phyloP scores from a whole-genome alignment of 1,284 basidiomycete species.

The Heterobasidion annosum region DNA sequence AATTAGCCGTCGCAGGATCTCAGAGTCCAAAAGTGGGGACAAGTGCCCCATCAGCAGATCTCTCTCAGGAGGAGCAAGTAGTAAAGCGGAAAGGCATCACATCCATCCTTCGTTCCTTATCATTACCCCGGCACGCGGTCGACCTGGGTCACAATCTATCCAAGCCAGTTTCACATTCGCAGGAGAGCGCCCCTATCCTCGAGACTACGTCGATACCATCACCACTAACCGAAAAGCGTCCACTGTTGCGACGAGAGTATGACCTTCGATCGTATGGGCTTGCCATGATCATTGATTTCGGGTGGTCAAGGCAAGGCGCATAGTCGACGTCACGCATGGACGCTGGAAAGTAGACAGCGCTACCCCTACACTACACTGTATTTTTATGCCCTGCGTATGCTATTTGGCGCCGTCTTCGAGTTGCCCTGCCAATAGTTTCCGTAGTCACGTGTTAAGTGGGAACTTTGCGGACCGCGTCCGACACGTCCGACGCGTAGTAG shows the following conservation, averaged over 20 bases:
- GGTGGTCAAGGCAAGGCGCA: slow-evolving; percentile 35
- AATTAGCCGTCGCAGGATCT: background rate
- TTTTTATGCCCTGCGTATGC: no score
- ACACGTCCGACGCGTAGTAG: background rate
- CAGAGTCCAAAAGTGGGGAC: background rate
- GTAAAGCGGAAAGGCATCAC: background rate
- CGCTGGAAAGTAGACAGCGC: background rate
- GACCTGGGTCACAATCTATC: background rate
- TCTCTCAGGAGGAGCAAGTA: background rate
- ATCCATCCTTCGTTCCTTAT: background rate
- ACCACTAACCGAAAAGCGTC: slow-evolving; percentile 9
- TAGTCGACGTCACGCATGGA: background rate
- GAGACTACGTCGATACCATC: slow-evolving; percentile 3
- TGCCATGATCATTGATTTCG: slow-evolving; percentile 61
- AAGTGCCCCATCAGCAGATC: background rate
- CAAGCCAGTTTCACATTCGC: background rate
- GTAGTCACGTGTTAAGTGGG: no score
- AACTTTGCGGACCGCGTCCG: background rate
- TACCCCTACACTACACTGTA: no score
- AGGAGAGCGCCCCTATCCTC: background rate
- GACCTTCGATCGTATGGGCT: slow-evolving; percentile 67
- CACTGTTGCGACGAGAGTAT: slow-evolving; percentile 44
- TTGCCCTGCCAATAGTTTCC: no score
- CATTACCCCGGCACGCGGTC: background rate
- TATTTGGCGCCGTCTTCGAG: background rate